Conservation (phyloP, 371 early-diverging fungal genomes). For the Syncephalastrum racemosum region DNA sequence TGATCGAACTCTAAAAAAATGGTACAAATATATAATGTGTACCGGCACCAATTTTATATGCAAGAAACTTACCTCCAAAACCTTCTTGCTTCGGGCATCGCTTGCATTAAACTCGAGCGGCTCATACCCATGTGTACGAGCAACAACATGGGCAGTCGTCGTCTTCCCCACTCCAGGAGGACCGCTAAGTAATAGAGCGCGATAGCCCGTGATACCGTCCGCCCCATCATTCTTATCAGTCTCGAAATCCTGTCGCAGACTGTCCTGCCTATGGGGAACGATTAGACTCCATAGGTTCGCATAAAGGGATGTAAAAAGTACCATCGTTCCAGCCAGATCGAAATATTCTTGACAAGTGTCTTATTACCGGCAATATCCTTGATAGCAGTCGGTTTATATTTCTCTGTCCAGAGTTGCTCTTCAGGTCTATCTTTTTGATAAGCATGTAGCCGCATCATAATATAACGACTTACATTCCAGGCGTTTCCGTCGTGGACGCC, state of each 20-base stretch:
- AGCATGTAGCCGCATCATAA: too few relatives aligned
- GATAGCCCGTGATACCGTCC: conserved; percentile 26
- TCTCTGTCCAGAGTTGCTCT: conserved; percentile 93
- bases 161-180: conserved; percentile 99
- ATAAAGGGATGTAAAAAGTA: conserved; percentile 17
- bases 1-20: conserved; percentile 8
- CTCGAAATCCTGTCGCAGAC: conserved; percentile 19
- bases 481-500: conserved; percentile 13
- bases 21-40: too few relatives aligned
- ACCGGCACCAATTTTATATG: background rate
- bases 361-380: conserved; percentile 96
- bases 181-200: conserved; percentile 93
- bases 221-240: conserved; percentile 5
- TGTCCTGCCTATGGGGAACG: conserved; percentile 20
- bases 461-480: background rate
- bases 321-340: conserved; percentile 78
- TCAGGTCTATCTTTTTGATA: conserved; percentile 11
- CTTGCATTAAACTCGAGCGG: conserved; percentile 98
- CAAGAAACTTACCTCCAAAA: conserved; percentile 64
- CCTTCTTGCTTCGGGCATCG: conserved; percentile 94
- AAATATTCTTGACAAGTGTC: conserved; percentile 62
- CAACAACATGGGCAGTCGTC: conserved; percentile 91
- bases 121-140: conserved; percentile 78
- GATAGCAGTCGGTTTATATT: conserved; percentile 86
- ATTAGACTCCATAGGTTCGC: background rate